These are phyloP conservation scores for Trichophyton simii DNA, from an alignment of 2,329 filamentous ascomycete genomes.

Conservation along the genomic window DNA sequence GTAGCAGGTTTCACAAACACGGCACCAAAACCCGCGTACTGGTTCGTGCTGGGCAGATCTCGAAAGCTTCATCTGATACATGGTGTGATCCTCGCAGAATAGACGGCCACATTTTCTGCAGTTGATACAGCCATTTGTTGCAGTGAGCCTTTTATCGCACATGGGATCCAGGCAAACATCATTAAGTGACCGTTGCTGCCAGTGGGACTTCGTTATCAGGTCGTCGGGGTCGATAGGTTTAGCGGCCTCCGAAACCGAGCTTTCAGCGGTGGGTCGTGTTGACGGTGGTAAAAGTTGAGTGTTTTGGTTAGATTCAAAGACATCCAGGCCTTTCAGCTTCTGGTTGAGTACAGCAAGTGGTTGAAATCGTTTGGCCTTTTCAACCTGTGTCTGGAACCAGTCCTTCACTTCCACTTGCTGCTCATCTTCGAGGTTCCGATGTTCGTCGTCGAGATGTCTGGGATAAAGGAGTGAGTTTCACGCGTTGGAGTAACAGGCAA, in stretches of 20 bases:
- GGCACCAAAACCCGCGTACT: constrained; percentile 77
- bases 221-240: constrained; percentile 65
- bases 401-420: constrained; percentile 92
- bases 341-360: constrained; percentile 84
- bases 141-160: constrained; percentile 67
- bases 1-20: constrained; percentile 98
- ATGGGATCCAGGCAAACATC: constrained; percentile 79
- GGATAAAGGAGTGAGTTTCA: constrained; percentile 8
- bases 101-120: constrained; percentile 85
- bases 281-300: constrained; percentile 28
- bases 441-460: constrained; percentile 72
- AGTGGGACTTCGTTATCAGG: constrained; percentile 74
- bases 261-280: constrained; percentile 18
- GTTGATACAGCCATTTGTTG: constrained; percentile 74
- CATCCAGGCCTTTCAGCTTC: constrained; percentile 81
- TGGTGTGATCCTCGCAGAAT: constrained; percentile 95
- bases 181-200: constrained; percentile 63
- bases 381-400: constrained; percentile 91
- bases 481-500: constrained; percentile 14
- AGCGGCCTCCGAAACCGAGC: constrained; percentile 21
- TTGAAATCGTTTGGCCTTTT: constrained; percentile 86
- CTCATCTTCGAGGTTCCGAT: constrained; percentile 77
- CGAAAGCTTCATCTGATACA: constrained; percentile 99
- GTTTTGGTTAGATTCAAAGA: constrained; percentile 84
- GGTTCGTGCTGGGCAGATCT: constrained; percentile 82